Base-by-base conservation (phyloP, 2,329 filamentous ascomycete genomes). In the Chaetothyriales sp. region DNA sequence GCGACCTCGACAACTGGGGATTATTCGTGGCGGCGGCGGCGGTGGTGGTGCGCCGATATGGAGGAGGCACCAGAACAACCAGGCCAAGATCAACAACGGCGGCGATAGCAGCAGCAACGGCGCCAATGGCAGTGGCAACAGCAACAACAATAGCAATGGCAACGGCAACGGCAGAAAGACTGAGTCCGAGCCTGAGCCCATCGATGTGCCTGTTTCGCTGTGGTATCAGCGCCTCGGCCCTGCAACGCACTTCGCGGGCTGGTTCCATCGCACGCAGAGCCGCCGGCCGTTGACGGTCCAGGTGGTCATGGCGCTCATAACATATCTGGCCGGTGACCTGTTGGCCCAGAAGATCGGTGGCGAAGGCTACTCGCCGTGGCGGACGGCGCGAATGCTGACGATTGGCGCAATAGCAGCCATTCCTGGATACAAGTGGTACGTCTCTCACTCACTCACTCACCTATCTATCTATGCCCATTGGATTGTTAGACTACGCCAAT, bases 361-460 rank as follows among this genome's bases (percentile, higher is more conserved):
- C 59, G 67, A 67, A 51, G 71, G 73, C 2, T 89, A 92, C 63
- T 81, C 87, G 63, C 76, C 80, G 2, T 68, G 70, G 51, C 75
- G 87, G 44, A 90, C 86, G 0, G 63, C 77, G 50, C 74, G 88
- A 49, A 82, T 86, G 51, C 67, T 95, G 61, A 63, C 80, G 2
- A 90, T 95, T 51, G 87, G 87, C 2, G 79, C 77, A 1, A 69
- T 83, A 46, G 78, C 77, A 9, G 80, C 83, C 18, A 85, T 95
- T 52, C 89, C 89, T 0, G 78, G 77, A 45, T 95, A 89, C 64
- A 78, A 79, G 60, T 95, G 88, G 88, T 93, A 73, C 55, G 74
- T 51, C 15, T 43, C 39, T 36, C 22, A 46, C 22, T 12, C 42
- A 32, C 12, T 8, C 20, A 3, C 8, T 15, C 18, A n/a, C 43